Evolutionary conservation across 352 stramenopile genomes (phyloP).

Genomic region (Phytophthora nicotianae): DNA sequence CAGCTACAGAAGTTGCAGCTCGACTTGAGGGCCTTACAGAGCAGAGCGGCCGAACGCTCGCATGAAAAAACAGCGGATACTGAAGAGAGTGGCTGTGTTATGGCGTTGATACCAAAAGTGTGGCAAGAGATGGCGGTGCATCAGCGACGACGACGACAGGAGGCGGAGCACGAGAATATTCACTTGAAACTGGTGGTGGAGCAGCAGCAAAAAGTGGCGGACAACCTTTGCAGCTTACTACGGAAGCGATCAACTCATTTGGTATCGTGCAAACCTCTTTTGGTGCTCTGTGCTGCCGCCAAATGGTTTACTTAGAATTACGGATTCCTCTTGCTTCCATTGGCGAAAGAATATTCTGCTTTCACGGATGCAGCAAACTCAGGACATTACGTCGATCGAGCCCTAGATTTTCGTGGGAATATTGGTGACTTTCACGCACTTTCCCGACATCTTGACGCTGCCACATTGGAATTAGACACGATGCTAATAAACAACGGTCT

Average conservation of each 20-base stretch:
- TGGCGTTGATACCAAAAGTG: constrained; percentile 20
- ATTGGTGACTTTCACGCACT: constrained; percentile 29
- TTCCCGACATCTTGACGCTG: constrained; percentile 39
- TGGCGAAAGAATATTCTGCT: constrained; percentile 31
- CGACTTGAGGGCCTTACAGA: constrained; percentile 40
- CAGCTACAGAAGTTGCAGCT: constrained; percentile 60
- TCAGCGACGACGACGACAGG: constrained; percentile 41
- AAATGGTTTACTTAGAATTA: constrained; percentile 1
- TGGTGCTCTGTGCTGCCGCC: background rate
- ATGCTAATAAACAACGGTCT: constrained; percentile 41
- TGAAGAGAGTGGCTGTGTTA: background rate
- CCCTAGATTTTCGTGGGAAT: constrained; percentile 15
- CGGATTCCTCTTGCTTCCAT: background rate
- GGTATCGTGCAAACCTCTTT: constrained; percentile 12
- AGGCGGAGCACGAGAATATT: constrained; percentile 45
- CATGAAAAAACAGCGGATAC: constrained; percentile 14
- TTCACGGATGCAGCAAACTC: constrained; percentile 20
- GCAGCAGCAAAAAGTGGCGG: constrained; percentile 29
- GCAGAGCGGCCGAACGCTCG: constrained; percentile 26
- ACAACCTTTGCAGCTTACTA: constrained; percentile 17
- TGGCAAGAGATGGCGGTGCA: constrained; percentile 34
- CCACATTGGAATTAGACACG: constrained; percentile 33
- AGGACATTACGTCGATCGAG: constrained; percentile 13
- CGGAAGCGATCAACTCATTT: constrained; percentile 32
- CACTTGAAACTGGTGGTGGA: constrained; percentile 50